Evolutionary conservation across 2,329 filamentous ascomycete species (phyloP).

Genomic region (Trichocomaceae sp.): DNA sequence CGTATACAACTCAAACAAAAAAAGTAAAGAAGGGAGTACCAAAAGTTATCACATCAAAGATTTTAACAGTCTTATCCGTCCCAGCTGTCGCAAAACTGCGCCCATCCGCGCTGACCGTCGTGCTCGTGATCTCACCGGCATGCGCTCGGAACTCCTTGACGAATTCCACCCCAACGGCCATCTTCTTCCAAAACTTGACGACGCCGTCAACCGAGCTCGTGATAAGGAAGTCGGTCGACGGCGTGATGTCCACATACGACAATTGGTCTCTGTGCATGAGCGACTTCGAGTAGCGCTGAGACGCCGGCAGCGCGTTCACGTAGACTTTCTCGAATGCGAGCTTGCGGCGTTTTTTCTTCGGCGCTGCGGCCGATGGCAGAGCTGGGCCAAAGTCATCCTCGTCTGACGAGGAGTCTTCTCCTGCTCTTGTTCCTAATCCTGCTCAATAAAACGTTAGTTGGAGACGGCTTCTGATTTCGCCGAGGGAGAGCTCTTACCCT

Average conservation of each 20-base stretch:
- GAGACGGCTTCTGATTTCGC: neutral
- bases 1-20: neutral
- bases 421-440: neutral
- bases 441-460: neutral
- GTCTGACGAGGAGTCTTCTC: conserved; percentile 49
- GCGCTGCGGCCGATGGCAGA: conserved; percentile 69
- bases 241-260: conserved; percentile 79
- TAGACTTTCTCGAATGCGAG: conserved; percentile 95
- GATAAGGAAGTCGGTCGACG: conserved; percentile 87
- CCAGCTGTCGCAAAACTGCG: conserved; percentile 90
- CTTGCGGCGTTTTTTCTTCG: conserved; percentile 84
- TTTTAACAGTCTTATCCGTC: conserved; percentile 41
- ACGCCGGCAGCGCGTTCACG: conserved; percentile 76
- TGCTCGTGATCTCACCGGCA: conserved; percentile 71
- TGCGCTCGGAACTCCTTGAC: conserved; percentile 97
- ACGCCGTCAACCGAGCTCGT: conserved; percentile 92
- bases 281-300: conserved; percentile 81
- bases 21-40: conserved; percentile 34
- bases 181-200: conserved; percentile 99
- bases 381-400: conserved; percentile 92
- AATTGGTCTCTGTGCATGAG: conserved; percentile 98
- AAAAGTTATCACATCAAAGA: conserved; percentile 70
- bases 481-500: conserved; percentile 25
- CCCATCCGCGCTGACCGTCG: conserved; percentile 82
- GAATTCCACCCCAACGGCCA: conserved; percentile 83